Conservation (phyloP, 73 alveolate species). For the Tetrahymena thermophila region DNA sequence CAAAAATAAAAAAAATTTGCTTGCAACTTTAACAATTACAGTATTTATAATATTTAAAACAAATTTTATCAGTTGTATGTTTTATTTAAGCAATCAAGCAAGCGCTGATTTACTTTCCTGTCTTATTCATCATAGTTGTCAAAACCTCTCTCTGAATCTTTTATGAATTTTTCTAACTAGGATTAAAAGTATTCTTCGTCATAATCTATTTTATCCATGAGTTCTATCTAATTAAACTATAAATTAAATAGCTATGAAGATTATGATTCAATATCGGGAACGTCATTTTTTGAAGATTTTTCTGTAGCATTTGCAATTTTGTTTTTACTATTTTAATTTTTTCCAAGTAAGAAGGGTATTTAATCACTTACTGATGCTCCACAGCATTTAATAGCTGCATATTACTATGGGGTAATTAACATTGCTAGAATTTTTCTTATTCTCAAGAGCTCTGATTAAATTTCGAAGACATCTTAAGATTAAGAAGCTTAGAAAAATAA, state of each 20-base stretch:
- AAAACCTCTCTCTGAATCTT: background rate
- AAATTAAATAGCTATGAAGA: background rate
- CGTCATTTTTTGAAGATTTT: background rate
- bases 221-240: background rate
- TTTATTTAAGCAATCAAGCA: background rate
- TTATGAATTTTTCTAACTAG: background rate
- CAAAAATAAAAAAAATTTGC: no score
- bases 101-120: background rate
- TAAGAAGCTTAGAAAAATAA: background rate
- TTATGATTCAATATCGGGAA: background rate
- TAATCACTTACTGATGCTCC: background rate
- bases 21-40: no score
- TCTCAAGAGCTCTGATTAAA: background rate
- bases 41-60: no score
- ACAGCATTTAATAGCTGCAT: background rate
- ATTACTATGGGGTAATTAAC: background rate
- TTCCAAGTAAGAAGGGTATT: background rate
- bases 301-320: background rate
- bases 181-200: background rate
- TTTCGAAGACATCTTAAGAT: background rate
- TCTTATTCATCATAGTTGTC: background rate
- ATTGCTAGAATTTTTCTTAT: background rate
- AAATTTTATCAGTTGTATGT: background rate
- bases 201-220: background rate
- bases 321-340: background rate